Evolutionary conservation across 2,329 filamentous ascomycete species (phyloP), one percentile per base, ranked within the genome.

Genomic region (Whalleya microplaca): DNA sequence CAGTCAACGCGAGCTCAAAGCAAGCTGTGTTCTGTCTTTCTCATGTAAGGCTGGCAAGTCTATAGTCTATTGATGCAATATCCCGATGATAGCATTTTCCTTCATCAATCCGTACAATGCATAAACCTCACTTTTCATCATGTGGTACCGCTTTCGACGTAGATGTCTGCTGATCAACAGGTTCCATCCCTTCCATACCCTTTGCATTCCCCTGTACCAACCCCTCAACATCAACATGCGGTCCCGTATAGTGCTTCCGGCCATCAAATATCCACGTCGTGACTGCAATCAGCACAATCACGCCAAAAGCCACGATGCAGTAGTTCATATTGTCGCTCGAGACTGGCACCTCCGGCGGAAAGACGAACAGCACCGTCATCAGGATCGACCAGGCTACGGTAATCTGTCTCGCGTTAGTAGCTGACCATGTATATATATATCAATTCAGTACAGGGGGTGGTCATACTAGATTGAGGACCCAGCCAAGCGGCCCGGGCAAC

Each of bases 321-420:
- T 82, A 81, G 66, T 81, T 92, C 89, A 92, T 92, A 73, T 84
- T 91, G 63, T 75, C 83, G 0, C 80, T 78, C 0, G 84, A 85
- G 1, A 88, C 86, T 0, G 87, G 87, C 3, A 86, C 67, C 7
- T 80, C 80, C 0, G 89, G 89, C 2, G 89, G 89, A 72, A 92
- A 91, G 19, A 91, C 79, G 73, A 92, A 92, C 0, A 92, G 78
- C 0, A 91, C 84, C 0, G 88, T 91, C 0, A 89, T 92, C n/a
- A 92, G 70, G 12, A 84, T 74, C 1, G 87, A 83, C 73, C 88
- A 92, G 0, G 76, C 75, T 45, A 92, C 78, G 4, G 89, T 87
- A 23, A 83, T 56, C 71, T 73, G 37, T 5, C 14, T 14, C 32
- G 5, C 32, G 16, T 55, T 66, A 29, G 66, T 56, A 48, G 47